Evolutionary conservation across 2,329 filamentous ascomycete genomes (phyloP).

Genomic region (Nemania abortiva): DNA sequence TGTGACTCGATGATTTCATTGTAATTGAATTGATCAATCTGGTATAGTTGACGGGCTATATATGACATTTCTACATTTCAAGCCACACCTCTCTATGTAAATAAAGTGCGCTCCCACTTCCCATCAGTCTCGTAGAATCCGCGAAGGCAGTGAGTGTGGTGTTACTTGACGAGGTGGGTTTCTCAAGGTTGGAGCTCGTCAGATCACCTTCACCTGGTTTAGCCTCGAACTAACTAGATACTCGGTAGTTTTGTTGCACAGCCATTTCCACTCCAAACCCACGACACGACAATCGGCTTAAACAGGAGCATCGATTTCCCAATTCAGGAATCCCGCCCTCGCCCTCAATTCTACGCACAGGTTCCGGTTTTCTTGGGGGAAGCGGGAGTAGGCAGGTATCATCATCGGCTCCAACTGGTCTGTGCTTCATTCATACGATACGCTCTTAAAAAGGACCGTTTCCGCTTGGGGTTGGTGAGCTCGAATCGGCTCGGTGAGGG

Average conservation of each 20-base stretch:
- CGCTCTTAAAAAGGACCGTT: constrained; percentile 21
- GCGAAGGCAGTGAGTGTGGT: not conserved
- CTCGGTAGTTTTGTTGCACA: constrained; percentile 2
- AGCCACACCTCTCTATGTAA: not conserved
- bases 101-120: not conserved
- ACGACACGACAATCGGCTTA: constrained; percentile 7
- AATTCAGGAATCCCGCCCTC: constrained; percentile 19
- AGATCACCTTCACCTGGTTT: not conserved
- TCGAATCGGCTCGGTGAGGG: constrained; percentile 13
- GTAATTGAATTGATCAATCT: constrained; percentile 7
- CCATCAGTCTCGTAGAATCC: not conserved
- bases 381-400: constrained; percentile 6
- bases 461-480: constrained; percentile 28
- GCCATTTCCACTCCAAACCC: not conserved
- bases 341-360: not conserved
- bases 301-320: constrained; percentile 2
- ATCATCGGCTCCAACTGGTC: constrained; percentile 29
- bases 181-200: not conserved
- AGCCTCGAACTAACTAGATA: not conserved
- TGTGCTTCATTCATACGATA: constrained; percentile 20
- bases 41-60: not conserved
- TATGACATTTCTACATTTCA: not conserved
- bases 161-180: not conserved
- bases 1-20: constrained; percentile 14
- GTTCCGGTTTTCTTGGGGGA: constrained; percentile 11